These are phyloP conservation scores for Agaricus sinodeliciosus DNA, from an alignment of 768 basidiomycete genomes.

Conservation along the genomic window DNA sequence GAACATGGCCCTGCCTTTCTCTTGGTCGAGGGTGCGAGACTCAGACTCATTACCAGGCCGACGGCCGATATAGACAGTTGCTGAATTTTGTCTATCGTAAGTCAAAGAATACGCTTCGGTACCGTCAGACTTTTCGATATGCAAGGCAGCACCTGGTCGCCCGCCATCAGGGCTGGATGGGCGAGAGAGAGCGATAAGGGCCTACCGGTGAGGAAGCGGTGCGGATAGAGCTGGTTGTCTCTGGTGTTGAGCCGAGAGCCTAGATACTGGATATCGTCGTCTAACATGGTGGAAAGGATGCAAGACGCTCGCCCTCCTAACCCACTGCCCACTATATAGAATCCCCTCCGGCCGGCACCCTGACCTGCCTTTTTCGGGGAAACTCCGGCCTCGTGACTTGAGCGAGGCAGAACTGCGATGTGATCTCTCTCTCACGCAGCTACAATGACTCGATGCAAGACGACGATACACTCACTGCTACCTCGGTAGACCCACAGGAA, in stretches of 20 bases:
- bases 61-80: constrained; percentile 60
- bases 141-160: constrained; percentile 48
- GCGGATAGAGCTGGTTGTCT: constrained; percentile 13
- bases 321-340: constrained; percentile 12
- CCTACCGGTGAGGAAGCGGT: constrained; percentile 35
- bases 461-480: neutral
- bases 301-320: neutral
- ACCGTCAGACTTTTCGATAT: constrained; percentile 46
- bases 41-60: constrained; percentile 45
- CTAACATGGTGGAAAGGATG: constrained; percentile 24
- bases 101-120: constrained; percentile 38
- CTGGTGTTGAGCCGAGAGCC: constrained; percentile 31
- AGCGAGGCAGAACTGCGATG: no score
- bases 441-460: neutral
- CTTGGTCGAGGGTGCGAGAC: constrained; percentile 30
- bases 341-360: constrained; percentile 7
- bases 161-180: constrained; percentile 13
- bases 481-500: constrained; percentile 12
- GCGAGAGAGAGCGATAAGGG: constrained; percentile 14
- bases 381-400: constrained; percentile 7
- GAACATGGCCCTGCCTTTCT: constrained; percentile 52
- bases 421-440: no score
- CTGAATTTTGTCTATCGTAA: constrained; percentile 45
- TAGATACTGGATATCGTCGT: constrained; percentile 59
- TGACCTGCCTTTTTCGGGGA: constrained; percentile 5